A percentile compares a stretch with the other conserved stretches of the same genome.
Evolutionary conservation across 2,329 filamentous ascomycete genomes (phyloP).

Genomic region (Allantophomopsis cytisporea): DNA sequence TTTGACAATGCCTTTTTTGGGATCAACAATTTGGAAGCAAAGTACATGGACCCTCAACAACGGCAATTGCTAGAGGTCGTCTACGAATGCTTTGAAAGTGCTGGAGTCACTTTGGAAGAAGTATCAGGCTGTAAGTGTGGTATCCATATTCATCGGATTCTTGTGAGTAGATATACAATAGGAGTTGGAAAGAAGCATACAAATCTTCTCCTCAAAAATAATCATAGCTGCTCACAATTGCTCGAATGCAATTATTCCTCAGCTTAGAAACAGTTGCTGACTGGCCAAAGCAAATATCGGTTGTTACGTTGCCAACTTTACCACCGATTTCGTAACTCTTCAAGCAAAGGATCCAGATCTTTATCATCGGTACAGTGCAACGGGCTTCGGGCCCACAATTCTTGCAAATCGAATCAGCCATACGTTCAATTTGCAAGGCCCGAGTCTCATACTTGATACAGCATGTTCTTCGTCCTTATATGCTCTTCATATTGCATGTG

Average conservation of each 20-base stretch:
- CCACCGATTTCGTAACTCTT: conserved; percentile 5
- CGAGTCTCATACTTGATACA: background rate
- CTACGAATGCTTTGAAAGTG: conserved; percentile 5
- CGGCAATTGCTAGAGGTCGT: conserved; percentile 1
- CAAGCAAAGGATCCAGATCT: conserved; percentile 5
- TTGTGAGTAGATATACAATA: too few relatives aligned
- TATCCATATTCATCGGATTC: background rate
- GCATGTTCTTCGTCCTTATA: background rate
- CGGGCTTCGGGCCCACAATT: conserved; percentile 10
- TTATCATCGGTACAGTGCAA: conserved; percentile 2
- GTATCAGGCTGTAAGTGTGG: background rate
- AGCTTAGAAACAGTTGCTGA: too few relatives aligned
- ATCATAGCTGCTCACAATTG: too few relatives aligned
- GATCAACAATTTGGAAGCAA: conserved; percentile 3
- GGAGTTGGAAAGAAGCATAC: too few relatives aligned
- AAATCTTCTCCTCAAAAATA: too few relatives aligned
- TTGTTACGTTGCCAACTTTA: conserved; percentile 5
- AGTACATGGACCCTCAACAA: conserved; percentile 6
- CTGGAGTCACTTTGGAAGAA: conserved; percentile 5
- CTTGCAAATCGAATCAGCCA: conserved; percentile 25
- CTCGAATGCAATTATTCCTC: too few relatives aligned
- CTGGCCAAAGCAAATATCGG: too few relatives aligned
- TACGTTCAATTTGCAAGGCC: conserved; percentile 19
- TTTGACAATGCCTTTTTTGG: conserved; percentile 8
- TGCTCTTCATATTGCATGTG: background rate